Evolutionary conservation across 495 filamentous ascomycete genomes (phyloP).

Genomic region (Penicillium atrosanguineum): DNA sequence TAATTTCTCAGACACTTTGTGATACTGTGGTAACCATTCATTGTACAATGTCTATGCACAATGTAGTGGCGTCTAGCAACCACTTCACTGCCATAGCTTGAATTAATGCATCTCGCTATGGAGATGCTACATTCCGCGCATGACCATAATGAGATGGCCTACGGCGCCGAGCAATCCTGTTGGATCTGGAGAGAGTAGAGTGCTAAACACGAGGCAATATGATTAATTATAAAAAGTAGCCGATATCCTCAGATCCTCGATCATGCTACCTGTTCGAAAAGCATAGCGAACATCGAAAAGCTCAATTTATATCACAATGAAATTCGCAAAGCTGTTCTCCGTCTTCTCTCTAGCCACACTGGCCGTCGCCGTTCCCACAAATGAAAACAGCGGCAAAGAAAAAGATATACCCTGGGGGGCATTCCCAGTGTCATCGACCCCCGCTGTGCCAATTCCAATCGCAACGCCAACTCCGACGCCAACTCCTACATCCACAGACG

Average conservation of each 20-base stretch:
- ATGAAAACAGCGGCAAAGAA: not conserved
- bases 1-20: conserved; percentile 2
- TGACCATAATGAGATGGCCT: not conserved
- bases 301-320: conserved; percentile 11
- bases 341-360: conserved; percentile 9
- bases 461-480: not conserved
- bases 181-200: not conserved
- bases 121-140: conserved; percentile 5
- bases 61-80: not conserved
- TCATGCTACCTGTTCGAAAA: not conserved
- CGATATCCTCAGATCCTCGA: not conserved
- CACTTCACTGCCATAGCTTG: not conserved
- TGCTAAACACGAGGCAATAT: not conserved
- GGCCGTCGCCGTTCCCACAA: conserved; percentile 6
- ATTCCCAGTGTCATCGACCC: conserved; percentile 12
- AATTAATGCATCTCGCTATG: not conserved
- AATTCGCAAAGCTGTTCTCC: not conserved
- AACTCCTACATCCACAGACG: conserved; percentile 8
- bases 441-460: not conserved
- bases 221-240: not conserved
- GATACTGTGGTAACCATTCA: conserved; percentile 12
- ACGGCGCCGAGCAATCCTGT: not conserved
- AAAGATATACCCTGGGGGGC: conserved; percentile 1
- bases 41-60: conserved; percentile 1
- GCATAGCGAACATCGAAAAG: not conserved